A percentile compares a stretch with the other conserved stretches of the same genome.
These are phyloP conservation scores for Dioszegia aurantiaca DNA, from an alignment of 768 basidiomycete species.

Conservation along the genomic window DNA sequence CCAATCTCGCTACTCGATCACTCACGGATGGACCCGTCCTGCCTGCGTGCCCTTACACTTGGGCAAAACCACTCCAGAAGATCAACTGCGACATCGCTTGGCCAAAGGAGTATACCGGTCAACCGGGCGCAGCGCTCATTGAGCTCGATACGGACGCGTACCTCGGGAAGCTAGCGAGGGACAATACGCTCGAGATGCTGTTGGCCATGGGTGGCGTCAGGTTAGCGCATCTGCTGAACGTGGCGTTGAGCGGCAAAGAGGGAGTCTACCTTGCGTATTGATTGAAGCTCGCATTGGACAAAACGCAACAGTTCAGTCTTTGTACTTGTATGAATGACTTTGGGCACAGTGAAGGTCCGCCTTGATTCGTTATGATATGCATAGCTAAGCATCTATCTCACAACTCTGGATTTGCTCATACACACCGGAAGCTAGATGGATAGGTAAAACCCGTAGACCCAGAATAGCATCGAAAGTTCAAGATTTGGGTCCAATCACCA, in stretches of 20 bases:
- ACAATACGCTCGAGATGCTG: slow-evolving; percentile 74
- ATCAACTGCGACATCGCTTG: slow-evolving; percentile 82
- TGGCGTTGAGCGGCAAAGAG: slow-evolving; percentile 57
- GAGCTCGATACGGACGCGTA: slow-evolving; percentile 83
- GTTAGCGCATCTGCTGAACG: slow-evolving; percentile 78
- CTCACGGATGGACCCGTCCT: slow-evolving; percentile 10
- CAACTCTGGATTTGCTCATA: background rate
- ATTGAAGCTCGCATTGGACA: background rate
- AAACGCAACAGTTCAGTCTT: background rate
- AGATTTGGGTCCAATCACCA: no score
- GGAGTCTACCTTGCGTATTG: slow-evolving; percentile 32
- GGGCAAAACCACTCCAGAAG: slow-evolving; percentile 69
- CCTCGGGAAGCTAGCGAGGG: slow-evolving; percentile 63
- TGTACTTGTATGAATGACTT: slow-evolving; percentile 6
- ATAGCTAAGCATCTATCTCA: no score
- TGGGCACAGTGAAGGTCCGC: background rate
- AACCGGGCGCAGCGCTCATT: slow-evolving; percentile 54
- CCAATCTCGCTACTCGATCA: background rate
- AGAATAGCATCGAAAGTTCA: no score
- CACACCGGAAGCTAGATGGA: no score
- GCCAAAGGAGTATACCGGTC: slow-evolving; percentile 66
- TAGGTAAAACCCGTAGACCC: no score
- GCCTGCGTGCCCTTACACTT: slow-evolving; percentile 70
- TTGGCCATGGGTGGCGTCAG: slow-evolving; percentile 79
- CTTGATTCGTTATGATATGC: no score